phyloP scores from a whole-genome alignment of 2,329 filamentous ascomycete genomes.

The Xylariaceae sp. region DNA sequence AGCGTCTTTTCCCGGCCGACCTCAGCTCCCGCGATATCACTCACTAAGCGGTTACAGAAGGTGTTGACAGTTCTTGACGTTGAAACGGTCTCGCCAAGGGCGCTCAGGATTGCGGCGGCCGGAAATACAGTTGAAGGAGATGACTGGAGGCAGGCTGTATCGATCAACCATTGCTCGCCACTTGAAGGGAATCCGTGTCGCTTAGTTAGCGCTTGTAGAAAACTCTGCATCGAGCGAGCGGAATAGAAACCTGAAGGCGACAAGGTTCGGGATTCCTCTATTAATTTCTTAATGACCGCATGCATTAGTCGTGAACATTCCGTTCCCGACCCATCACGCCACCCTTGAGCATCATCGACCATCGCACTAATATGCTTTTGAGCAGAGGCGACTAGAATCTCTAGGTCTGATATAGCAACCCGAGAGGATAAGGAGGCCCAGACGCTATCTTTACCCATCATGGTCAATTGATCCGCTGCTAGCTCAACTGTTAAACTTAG shows the following conservation, averaged over 20 bases:
- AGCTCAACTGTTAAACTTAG: constrained; percentile 50
- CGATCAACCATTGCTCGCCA: constrained; percentile 46
- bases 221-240: constrained; percentile 47
- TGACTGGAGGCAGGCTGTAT: constrained; percentile 45
- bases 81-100: constrained; percentile 48
- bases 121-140: constrained; percentile 45
- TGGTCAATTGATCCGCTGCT: constrained; percentile 51
- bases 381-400: constrained; percentile 41
- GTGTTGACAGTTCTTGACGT: constrained; percentile 47
- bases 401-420: constrained; percentile 38
- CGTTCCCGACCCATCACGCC: constrained; percentile 36
- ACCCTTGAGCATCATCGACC: constrained; percentile 35
- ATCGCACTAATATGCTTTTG: constrained; percentile 37
- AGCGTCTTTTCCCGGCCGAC: constrained; percentile 43
- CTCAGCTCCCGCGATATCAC: constrained; percentile 53
- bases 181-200: constrained; percentile 42
- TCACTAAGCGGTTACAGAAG: constrained; percentile 57
- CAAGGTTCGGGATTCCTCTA: constrained; percentile 40
- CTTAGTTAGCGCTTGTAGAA: constrained; percentile 47
- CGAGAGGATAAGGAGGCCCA: constrained; percentile 42
- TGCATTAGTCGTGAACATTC: constrained; percentile 38
- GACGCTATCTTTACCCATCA: constrained; percentile 41
- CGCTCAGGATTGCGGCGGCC: constrained; percentile 48
- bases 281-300: constrained; percentile 42
- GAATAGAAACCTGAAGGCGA: constrained; percentile 49